These are phyloP conservation scores for Rhypophila decipiens DNA, from an alignment of 495 filamentous ascomycete species.

Conservation along the genomic window DNA sequence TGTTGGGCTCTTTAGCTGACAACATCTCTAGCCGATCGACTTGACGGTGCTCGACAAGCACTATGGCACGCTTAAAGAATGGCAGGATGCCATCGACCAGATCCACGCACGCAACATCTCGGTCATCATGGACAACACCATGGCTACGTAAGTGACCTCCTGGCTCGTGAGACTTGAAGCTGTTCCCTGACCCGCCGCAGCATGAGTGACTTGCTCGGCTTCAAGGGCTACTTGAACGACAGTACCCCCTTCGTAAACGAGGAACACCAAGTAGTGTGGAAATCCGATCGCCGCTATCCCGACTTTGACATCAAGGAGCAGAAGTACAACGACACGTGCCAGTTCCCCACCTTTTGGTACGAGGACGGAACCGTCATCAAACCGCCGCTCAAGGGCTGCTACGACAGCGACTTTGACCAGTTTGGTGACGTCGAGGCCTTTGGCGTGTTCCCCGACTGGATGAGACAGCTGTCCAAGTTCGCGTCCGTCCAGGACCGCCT, in stretches of 20 bases:
- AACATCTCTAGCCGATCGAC: conserved; percentile 47
- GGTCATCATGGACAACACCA: conserved; percentile 66
- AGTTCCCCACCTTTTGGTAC: conserved; percentile 62
- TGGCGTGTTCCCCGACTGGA: conserved; percentile 62
- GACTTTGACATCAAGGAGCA: conserved; percentile 59
- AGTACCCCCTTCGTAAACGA: conserved; percentile 54
- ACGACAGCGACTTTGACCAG: conserved; percentile 65
- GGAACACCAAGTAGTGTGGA: conserved; percentile 57
- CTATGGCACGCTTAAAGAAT: conserved; percentile 56
- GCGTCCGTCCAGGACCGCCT: conserved; percentile 70
- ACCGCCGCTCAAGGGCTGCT: conserved; percentile 52
- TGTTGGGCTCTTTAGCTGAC: background rate
- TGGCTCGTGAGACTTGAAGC: background rate
- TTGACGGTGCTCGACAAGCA: conserved; percentile 66
- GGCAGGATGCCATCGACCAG: conserved; percentile 58
- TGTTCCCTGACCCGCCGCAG: conserved; percentile 14
- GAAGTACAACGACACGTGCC: conserved; percentile 53
- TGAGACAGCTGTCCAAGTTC: conserved; percentile 63
- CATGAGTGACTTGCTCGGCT: conserved; percentile 65
- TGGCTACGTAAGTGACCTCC: conserved; percentile 44
- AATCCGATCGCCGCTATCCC: conserved; percentile 49
- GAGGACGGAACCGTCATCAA: conserved; percentile 53
- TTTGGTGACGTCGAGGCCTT: conserved; percentile 66
- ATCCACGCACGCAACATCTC: conserved; percentile 65
- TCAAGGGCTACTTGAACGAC: conserved; percentile 58